These are phyloP conservation scores for Colletotrichum theobromicola DNA, from an alignment of 2,329 filamentous ascomycete species.

Conservation along the genomic window DNA sequence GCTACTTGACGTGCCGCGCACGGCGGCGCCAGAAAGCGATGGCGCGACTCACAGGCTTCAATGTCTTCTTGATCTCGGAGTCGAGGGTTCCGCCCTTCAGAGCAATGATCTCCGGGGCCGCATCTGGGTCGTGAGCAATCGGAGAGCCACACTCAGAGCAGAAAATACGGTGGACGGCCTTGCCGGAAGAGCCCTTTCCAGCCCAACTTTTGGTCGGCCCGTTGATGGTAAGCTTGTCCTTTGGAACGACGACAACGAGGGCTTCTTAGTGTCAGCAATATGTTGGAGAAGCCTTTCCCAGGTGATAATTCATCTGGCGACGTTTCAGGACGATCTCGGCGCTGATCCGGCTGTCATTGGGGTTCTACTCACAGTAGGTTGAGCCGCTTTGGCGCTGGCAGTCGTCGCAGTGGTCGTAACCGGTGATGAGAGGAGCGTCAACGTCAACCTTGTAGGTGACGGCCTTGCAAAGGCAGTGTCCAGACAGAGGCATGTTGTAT, in stretches of 20 bases:
- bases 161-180: constrained; percentile 71
- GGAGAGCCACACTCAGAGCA: constrained; percentile 73
- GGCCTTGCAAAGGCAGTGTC: constrained; percentile 75
- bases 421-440: constrained; percentile 58
- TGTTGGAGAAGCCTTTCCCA: background rate
- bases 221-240: constrained; percentile 67
- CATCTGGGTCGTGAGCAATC: constrained; percentile 73
- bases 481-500: constrained; percentile 66
- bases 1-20: background rate
- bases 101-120: constrained; percentile 73
- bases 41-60: constrained; percentile 63
- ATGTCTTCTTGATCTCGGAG: constrained; percentile 67
- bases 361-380: constrained; percentile 63
- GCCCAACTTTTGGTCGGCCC: constrained; percentile 70
- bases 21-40: background rate
- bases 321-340: background rate
- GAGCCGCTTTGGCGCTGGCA: constrained; percentile 74
- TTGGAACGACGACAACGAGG: constrained; percentile 69
- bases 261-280: constrained; percentile 42
- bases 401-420: constrained; percentile 76
- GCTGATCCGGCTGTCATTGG: background rate
- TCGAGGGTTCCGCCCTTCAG: constrained; percentile 71
- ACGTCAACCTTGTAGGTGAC: constrained; percentile 70
- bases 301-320: background rate
- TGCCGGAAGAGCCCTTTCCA: constrained; percentile 64